phyloP scores from a whole-genome alignment of 78 protist species.

The Monosiga brevicollis region DNA sequence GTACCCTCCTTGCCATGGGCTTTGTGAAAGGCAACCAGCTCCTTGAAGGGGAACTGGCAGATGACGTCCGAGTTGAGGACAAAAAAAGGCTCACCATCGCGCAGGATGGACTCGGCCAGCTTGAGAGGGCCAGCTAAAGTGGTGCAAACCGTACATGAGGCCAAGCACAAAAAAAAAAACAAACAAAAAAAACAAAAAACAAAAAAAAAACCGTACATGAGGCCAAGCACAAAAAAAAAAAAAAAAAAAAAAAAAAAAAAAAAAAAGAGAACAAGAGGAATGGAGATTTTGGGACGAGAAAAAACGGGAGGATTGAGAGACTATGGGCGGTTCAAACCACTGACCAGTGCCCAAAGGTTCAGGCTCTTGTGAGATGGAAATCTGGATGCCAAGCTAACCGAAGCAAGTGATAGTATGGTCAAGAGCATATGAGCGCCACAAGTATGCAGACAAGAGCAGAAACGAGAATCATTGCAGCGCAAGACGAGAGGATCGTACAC shows the following conservation, averaged over 20 bases:
- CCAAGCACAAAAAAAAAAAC: background rate
- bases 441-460: background rate
- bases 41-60: conserved; percentile 77
- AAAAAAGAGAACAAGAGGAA: too few relatives aligned
- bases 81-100: conserved; percentile 71
- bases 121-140: conserved; percentile 86
- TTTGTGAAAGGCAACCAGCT: conserved; percentile 74
- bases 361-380: conserved; percentile 63
- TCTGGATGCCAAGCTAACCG: conserved; percentile 52
- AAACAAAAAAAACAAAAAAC: background rate
- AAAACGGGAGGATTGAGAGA: background rate
- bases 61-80: conserved; percentile 85
- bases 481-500: background rate
- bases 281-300: background rate
- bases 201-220: too few relatives aligned
- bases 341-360: conserved; percentile 80
- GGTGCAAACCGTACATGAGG: background rate
- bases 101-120: conserved; percentile 50
- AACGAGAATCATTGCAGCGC: too few relatives aligned
- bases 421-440: background rate
- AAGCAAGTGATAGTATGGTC: background rate
- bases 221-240: too few relatives aligned
- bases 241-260: too few relatives aligned
- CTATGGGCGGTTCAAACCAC: background rate
- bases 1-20: conserved; percentile 91